Evolutionary conservation across 257 asterid genomes (phyloP).

Genomic region (Phtheirospermum japonicum): DNA sequence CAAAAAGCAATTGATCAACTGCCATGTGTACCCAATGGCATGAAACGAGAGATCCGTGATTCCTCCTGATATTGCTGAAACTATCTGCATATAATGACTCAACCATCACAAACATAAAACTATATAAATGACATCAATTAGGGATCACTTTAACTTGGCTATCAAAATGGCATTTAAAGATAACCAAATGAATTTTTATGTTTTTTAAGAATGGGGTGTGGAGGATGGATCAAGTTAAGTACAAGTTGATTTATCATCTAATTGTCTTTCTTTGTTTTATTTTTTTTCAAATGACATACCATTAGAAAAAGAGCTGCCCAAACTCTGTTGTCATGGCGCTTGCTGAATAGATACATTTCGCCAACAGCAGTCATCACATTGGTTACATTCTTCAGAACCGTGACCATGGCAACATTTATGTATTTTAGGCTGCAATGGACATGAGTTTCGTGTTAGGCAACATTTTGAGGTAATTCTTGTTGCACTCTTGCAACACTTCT

Average conservation of each 20-base stretch:
- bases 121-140: conserved; percentile 5
- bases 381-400: conserved; percentile 94
- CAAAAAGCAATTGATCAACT: conserved; percentile 81
- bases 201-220: too few species aligned
- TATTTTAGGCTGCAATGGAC: conserved; percentile 65
- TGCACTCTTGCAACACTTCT: conserved; percentile 9
- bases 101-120: conserved; percentile 17
- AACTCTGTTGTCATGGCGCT: conserved; percentile 86
- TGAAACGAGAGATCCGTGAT: conserved; percentile 87
- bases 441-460: conserved; percentile 12
- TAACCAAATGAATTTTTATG: background rate
- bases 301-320: conserved; percentile 97
- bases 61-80: conserved; percentile 97
- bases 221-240: too few species aligned
- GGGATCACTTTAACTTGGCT: conserved; percentile 1
- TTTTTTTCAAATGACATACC: conserved; percentile 43
- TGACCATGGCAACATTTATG: conserved; percentile 96
- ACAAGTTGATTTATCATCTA: background rate
- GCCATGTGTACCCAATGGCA: conserved; percentile 93
- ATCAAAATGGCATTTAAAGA: background rate
- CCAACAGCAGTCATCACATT: conserved; percentile 97
- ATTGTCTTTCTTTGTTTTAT: background rate
- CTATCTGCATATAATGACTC: conserved; percentile 56
- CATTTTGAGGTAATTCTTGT: conserved; percentile 7
- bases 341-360: conserved; percentile 88